phyloP scores from a whole-genome alignment of 345 rosid species.

The Syzygium grande region DNA sequence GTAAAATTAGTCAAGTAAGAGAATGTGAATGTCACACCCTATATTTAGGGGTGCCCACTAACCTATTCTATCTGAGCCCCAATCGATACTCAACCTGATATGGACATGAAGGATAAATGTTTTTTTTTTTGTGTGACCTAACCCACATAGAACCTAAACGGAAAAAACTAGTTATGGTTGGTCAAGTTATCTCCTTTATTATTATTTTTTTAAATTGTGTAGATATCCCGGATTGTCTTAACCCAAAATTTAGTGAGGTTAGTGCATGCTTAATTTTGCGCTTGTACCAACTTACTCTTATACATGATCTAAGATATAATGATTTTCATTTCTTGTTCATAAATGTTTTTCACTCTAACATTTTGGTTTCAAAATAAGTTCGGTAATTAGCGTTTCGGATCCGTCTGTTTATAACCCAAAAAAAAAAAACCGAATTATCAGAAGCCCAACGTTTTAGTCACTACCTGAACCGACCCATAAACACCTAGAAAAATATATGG shows the following conservation, averaged over 20 bases:
- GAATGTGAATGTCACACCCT: background rate
- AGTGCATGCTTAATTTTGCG: background rate
- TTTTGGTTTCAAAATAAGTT: background rate
- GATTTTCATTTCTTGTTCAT: accelerated
- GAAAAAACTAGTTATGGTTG: accelerated
- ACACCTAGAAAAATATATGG: background rate
- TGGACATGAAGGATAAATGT: background rate
- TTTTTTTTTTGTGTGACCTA: background rate
- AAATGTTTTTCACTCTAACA: background rate
- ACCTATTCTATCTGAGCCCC: background rate
- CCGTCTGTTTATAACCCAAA: background rate
- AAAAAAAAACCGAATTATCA: no score
- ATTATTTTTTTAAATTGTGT: background rate
- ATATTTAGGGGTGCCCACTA: no score
- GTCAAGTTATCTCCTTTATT: background rate
- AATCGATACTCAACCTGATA: background rate
- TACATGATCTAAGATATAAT: background rate
- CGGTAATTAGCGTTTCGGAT: background rate
- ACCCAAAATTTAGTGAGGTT: background rate
- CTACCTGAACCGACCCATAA: no score
- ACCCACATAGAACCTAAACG: background rate
- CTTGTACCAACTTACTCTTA: background rate
- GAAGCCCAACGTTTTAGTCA: no score
- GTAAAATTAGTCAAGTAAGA: background rate
- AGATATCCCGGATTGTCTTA: background rate